Evolutionary conservation across 345 rosid genomes (phyloP).

Genomic region (Populus ilicifolia): DNA sequence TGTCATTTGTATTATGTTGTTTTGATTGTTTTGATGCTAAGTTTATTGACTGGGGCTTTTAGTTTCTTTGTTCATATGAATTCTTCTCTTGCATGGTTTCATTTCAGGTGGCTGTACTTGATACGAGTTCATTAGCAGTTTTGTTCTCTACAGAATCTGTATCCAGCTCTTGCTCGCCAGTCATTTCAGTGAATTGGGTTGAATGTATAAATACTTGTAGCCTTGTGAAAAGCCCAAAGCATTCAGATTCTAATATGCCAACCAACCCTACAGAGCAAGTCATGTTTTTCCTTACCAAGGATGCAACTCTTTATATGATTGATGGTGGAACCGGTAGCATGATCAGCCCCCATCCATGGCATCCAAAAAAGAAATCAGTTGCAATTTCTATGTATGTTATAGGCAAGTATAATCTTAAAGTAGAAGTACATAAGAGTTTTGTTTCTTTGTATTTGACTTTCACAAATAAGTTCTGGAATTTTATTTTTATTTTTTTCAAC

Average conservation of each 20-base stretch:
- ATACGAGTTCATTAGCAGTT: constrained; percentile 21
- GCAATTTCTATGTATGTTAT: constrained; percentile 28
- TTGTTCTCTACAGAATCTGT: constrained; percentile 19
- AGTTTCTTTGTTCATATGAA: constrained; percentile 5
- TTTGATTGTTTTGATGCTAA: neutral
- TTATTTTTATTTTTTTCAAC: neutral
- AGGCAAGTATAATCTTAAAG: constrained; percentile 26
- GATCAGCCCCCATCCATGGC: constrained; percentile 17
- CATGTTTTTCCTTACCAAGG: constrained; percentile 20
- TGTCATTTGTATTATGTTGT: neutral
- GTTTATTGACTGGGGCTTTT: neutral
- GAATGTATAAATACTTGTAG: constrained; percentile 4
- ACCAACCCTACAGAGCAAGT: constrained; percentile 14
- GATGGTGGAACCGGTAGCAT: constrained; percentile 16
- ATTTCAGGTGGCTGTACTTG: constrained; percentile 26
- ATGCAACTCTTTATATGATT: constrained; percentile 17
- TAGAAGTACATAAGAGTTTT: neutral
- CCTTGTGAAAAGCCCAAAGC: constrained; percentile 13
- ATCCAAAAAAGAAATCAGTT: constrained; percentile 17
- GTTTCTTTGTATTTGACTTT: neutral
- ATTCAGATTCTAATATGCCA: constrained; percentile 7
- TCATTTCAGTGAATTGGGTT: constrained; percentile 14
- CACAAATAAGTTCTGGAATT: neutral
- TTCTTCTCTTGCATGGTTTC: neutral
- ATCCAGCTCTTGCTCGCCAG: constrained; percentile 18